A percentile compares a stretch with the other conserved stretches of the same genome.
These are phyloP conservation scores for Macrolepiota dolichaula DNA, from an alignment of 768 basidiomycete genomes.

Conservation along the genomic window DNA sequence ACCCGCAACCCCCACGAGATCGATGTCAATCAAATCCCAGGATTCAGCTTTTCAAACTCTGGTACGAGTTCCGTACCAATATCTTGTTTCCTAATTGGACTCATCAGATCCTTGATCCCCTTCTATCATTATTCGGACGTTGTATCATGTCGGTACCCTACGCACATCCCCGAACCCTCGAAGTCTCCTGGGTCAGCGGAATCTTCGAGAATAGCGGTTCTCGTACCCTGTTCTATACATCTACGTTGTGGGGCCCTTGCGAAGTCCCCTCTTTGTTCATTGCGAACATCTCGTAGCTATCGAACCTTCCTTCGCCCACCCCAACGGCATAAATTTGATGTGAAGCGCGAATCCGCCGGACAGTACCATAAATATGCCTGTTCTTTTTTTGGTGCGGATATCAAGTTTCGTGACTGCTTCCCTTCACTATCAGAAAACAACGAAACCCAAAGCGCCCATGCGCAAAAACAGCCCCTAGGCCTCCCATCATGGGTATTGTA, in stretches of 20 bases:
- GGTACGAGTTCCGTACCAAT: background rate
- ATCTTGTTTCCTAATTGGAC: background rate
- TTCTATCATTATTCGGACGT: background rate
- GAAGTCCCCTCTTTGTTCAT: no score
- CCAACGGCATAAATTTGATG: background rate
- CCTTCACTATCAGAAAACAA: background rate
- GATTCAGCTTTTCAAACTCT: constrained; percentile 1
- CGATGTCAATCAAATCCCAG: constrained; percentile 6
- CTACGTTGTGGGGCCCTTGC: background rate
- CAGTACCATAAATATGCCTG: background rate
- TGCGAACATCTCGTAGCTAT: no score
- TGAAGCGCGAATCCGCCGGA: background rate
- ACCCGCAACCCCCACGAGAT: background rate
- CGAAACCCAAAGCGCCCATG: background rate
- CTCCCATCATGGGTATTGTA: background rate
- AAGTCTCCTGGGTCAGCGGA: background rate
- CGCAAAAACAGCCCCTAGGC: background rate
- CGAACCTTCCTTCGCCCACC: no score
- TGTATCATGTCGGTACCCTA: background rate
- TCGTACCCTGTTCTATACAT: background rate
- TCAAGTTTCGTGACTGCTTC: background rate
- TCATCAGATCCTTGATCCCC: background rate
- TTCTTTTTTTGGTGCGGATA: background rate
- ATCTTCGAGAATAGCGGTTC: background rate
- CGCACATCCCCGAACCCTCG: background rate